These are phyloP conservation scores for Neofusicoccum kwambonambiense DNA, from an alignment of 2,329 filamentous ascomycete species.

Conservation along the genomic window DNA sequence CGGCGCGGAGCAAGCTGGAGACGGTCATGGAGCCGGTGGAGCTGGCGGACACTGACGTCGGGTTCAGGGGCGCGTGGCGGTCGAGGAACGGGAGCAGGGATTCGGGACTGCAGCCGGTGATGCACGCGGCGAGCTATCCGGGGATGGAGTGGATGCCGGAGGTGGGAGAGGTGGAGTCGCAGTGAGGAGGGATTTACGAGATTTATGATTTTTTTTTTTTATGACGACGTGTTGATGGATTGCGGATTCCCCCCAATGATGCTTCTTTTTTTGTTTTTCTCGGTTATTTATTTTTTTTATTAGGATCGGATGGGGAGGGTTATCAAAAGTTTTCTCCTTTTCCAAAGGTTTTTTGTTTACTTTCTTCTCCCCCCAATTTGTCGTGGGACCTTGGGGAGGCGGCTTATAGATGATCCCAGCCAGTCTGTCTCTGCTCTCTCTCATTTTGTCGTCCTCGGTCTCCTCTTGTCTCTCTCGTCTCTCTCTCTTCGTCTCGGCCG, in stretches of 20 bases:
- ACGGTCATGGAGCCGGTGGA: conserved; percentile 12
- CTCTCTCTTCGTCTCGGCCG: not conserved
- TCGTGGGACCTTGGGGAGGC: not conserved
- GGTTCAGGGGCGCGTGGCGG: not conserved
- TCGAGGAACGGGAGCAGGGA: not conserved
- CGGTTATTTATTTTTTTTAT: too few relatives aligned
- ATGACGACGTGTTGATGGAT: not conserved
- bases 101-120: conserved; percentile 44
- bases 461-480: not conserved
- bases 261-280: too few relatives aligned
- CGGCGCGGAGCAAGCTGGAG: not conserved
- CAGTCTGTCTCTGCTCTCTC: too few relatives aligned
- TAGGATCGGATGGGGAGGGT: too few relatives aligned
- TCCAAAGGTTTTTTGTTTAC: not conserved
- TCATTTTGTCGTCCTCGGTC: not conserved
- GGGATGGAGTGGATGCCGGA: conserved; percentile 68
- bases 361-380: too few relatives aligned
- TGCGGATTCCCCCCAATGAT: too few relatives aligned
- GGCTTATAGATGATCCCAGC: not conserved
- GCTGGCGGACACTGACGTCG: conserved; percentile 14
- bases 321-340: not conserved
- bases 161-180: conserved; percentile 29
- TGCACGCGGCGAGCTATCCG: conserved; percentile 68
- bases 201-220: not conserved
- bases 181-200: not conserved